phyloP scores from a whole-genome alignment of 495 filamentous ascomycete species.

The Parathielavia hyrcaniae region DNA sequence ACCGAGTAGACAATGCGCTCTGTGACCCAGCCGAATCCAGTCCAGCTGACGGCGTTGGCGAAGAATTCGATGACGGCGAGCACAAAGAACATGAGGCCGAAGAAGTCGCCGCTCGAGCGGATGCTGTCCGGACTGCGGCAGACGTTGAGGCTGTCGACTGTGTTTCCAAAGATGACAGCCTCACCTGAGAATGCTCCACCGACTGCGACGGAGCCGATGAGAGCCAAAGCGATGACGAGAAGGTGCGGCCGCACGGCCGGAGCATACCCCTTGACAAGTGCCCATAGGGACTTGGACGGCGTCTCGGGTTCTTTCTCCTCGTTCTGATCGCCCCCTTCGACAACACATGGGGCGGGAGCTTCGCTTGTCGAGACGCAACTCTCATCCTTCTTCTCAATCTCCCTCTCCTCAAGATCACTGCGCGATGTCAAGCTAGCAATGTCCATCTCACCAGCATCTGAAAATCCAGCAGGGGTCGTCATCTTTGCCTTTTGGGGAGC shows the following conservation, averaged over 20 bases:
- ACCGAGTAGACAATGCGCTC: constrained; percentile 70
- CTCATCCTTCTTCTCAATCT: neutral
- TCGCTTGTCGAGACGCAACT: neutral
- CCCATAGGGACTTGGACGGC: constrained; percentile 17
- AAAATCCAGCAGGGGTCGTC: neutral
- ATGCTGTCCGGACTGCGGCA: constrained; percentile 37
- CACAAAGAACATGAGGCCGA: constrained; percentile 86
- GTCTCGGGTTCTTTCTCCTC: constrained; percentile 40
- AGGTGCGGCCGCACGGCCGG: constrained; percentile 19
- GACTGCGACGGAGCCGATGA: constrained; percentile 23
- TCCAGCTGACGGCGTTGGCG: constrained; percentile 58
- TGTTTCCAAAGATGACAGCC: constrained; percentile 30
- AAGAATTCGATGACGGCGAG: constrained; percentile 70
- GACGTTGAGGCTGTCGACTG: constrained; percentile 33
- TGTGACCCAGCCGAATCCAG: constrained; percentile 68
- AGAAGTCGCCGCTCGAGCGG: constrained; percentile 67
- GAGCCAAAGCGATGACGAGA: constrained; percentile 18
- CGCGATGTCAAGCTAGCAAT: neutral
- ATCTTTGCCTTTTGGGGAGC: constrained; percentile 39
- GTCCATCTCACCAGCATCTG: neutral
- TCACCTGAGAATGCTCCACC: constrained; percentile 31
- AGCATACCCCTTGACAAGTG: constrained; percentile 15
- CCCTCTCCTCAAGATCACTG: neutral
- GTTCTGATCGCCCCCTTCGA: constrained; percentile 22
- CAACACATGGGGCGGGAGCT: constrained; percentile 9